Evolutionary conservation across 148 eudicot species (phyloP).

Genomic region (Beta vulgaris): DNA sequence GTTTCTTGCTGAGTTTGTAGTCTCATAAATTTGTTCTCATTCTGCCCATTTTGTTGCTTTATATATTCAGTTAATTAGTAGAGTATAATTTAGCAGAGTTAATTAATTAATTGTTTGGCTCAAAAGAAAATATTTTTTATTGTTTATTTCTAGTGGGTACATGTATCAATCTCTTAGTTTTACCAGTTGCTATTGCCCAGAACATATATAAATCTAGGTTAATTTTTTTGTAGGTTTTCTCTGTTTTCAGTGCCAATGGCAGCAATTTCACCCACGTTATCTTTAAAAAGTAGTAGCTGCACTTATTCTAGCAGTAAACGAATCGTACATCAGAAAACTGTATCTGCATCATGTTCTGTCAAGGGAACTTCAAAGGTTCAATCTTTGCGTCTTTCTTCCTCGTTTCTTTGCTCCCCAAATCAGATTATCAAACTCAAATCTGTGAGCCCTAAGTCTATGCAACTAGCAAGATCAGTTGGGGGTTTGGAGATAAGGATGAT

Average conservation of each 20-base stretch:
- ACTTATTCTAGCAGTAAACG: slow-evolving; percentile 22
- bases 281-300: slow-evolving; percentile 36
- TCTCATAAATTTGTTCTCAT: no score
- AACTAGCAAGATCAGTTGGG: slow-evolving; percentile 17
- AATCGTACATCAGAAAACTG: slow-evolving; percentile 1
- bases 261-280: slow-evolving; percentile 30
- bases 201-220: background rate
- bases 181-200: no score
- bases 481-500: slow-evolving; percentile 35
- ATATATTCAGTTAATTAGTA: background rate
- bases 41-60: background rate
- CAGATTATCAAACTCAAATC: slow-evolving; percentile 29
- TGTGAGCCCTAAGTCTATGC: slow-evolving; percentile 14
- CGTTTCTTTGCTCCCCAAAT: slow-evolving; percentile 33
- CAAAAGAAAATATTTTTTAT: no score
- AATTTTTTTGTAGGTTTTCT: background rate
- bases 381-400: slow-evolving; percentile 31
- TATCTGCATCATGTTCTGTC: slow-evolving; percentile 17
- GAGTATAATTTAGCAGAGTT: no score
- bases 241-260: slow-evolving; percentile 42
- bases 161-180: no score
- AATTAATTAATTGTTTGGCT: no score
- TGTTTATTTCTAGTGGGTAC: no score
- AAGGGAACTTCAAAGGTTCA: slow-evolving; percentile 15
- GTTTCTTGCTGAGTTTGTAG: background rate